A percentile compares a stretch with the other conserved stretches of the same genome.
Conservation (phyloP, 2,329 filamentous ascomycete species). For the Xylariales sp. region DNA sequence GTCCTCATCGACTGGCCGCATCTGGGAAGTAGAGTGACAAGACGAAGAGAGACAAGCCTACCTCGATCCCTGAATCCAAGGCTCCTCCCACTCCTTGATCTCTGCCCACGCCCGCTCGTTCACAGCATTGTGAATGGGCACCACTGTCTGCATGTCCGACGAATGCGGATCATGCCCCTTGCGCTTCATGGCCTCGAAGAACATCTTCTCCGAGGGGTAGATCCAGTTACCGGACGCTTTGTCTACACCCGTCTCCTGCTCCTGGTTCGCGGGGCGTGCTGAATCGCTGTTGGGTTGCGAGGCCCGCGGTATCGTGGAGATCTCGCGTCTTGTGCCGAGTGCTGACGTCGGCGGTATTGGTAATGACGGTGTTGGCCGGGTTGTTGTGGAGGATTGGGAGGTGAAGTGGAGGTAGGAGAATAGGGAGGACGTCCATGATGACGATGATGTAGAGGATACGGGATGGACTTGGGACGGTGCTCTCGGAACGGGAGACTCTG, state of each 20-base stretch:
- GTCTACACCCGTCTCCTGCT: conserved; percentile 71
- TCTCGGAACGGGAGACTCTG: conserved; percentile 13
- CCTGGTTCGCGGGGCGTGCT: conserved; percentile 57
- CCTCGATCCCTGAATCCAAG: conserved; percentile 54
- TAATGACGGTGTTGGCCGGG: conserved; percentile 11
- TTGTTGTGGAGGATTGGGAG: conserved; percentile 14
- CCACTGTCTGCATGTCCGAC: conserved; percentile 82
- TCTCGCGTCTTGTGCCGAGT: conserved; percentile 64
- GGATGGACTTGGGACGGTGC: conserved; percentile 22
- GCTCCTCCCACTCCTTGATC: conserved; percentile 83
- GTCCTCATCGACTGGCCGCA: no score
- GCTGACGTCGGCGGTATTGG: conserved; percentile 5
- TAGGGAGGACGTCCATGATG: conserved; percentile 41
- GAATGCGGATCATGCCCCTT: conserved; percentile 72
- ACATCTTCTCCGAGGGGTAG: conserved; percentile 94
- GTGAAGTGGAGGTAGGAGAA: conserved; percentile 38
- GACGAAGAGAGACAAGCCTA: conserved; percentile 37
- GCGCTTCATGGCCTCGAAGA: conserved; percentile 93
- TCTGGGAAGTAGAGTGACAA: no score
- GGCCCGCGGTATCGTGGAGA: conserved; percentile 75
- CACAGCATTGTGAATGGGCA: conserved; percentile 97
- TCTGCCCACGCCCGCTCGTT: conserved; percentile 95
- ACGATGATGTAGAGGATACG: conserved; percentile 29
- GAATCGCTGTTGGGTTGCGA: conserved; percentile 28
- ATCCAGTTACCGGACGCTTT: conserved; percentile 81